Evolutionary conservation across 768 basidiomycete genomes (phyloP).

Genomic region (Trichaptum fuscoviolaceum): DNA sequence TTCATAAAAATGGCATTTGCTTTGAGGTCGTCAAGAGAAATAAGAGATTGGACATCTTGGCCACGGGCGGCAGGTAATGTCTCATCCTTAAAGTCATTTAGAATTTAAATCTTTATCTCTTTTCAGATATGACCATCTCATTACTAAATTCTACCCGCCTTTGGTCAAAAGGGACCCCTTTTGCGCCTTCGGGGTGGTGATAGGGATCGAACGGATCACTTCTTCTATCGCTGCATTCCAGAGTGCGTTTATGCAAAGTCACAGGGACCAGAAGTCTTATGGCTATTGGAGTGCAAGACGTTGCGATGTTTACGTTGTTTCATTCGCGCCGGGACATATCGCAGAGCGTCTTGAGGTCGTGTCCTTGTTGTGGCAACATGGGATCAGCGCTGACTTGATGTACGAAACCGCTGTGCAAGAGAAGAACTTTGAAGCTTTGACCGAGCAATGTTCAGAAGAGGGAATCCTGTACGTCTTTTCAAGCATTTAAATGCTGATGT

Average conservation of each 20-base stretch:
- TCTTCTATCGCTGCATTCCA: slow-evolving; percentile 65
- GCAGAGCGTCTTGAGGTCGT: slow-evolving; percentile 76
- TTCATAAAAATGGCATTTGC: slow-evolving; percentile 71
- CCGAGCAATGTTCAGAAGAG: slow-evolving; percentile 69
- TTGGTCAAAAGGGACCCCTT: slow-evolving; percentile 48
- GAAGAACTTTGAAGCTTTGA: slow-evolving; percentile 56
- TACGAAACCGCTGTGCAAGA: slow-evolving; percentile 70
- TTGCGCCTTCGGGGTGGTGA: slow-evolving; percentile 71
- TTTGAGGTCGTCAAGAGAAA: slow-evolving; percentile 67
- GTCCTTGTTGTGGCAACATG: slow-evolving; percentile 71
- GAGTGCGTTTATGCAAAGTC: slow-evolving; percentile 58
- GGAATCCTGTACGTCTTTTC: slow-evolving; percentile 65
- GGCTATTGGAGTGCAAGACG: slow-evolving; percentile 88
- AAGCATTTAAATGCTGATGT: not conserved
- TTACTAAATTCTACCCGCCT: slow-evolving; percentile 51
- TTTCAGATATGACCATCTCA: slow-evolving; percentile 66
- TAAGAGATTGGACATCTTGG: slow-evolving; percentile 66
- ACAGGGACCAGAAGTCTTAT: slow-evolving; percentile 78
- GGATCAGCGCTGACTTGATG: slow-evolving; percentile 84
- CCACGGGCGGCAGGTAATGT: slow-evolving; percentile 72
- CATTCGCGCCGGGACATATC: slow-evolving; percentile 68
- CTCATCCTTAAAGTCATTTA: not conserved
- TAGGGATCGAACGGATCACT: slow-evolving; percentile 75
- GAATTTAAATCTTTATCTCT: not conserved
- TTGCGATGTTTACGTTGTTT: slow-evolving; percentile 83